phyloP scores from a whole-genome alignment of 2,329 filamentous ascomycete genomes.

The Seiridium cupressi region DNA sequence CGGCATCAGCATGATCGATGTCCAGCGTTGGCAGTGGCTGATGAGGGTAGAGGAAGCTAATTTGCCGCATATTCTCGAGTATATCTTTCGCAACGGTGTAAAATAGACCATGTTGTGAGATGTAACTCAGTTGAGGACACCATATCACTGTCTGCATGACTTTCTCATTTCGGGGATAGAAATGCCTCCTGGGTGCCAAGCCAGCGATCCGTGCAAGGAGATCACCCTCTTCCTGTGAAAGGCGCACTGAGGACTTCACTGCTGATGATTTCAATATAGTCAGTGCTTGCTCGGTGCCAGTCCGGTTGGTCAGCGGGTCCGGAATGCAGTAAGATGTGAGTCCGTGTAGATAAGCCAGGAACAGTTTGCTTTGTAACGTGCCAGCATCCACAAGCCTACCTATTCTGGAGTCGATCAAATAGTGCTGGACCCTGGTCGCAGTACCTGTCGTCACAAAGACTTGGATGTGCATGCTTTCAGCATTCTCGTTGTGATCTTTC shows the following conservation, averaged over 20 bases:
- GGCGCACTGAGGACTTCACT: conserved; percentile 41
- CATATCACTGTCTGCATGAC: conserved; percentile 49
- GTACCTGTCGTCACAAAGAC: background rate
- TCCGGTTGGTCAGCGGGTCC: conserved; percentile 45
- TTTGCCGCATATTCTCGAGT: conserved; percentile 27
- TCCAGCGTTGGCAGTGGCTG: background rate
- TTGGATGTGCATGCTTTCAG: background rate
- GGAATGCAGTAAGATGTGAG: conserved; percentile 51
- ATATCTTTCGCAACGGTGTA: conserved; percentile 31
- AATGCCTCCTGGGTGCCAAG: conserved; percentile 40
- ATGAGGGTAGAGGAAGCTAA: conserved; percentile 27
- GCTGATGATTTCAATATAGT: conserved; percentile 46
- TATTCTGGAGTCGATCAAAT: conserved; percentile 27
- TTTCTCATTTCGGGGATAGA: conserved; percentile 38
- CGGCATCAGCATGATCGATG: conserved; percentile 6
- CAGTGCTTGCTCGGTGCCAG: conserved; percentile 55
- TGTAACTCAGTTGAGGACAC: conserved; percentile 25
- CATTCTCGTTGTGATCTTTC: background rate
- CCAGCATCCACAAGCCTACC: conserved; percentile 49
- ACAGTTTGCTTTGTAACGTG: conserved; percentile 49
- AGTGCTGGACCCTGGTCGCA: conserved; percentile 36
- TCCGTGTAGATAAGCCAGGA: conserved; percentile 50
- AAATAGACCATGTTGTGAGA: conserved; percentile 46
- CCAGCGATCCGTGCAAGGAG: conserved; percentile 35
- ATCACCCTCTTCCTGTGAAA: conserved; percentile 32